Conservation (phyloP, 495 filamentous ascomycete species). For the Parachaetomium inaequale region DNA sequence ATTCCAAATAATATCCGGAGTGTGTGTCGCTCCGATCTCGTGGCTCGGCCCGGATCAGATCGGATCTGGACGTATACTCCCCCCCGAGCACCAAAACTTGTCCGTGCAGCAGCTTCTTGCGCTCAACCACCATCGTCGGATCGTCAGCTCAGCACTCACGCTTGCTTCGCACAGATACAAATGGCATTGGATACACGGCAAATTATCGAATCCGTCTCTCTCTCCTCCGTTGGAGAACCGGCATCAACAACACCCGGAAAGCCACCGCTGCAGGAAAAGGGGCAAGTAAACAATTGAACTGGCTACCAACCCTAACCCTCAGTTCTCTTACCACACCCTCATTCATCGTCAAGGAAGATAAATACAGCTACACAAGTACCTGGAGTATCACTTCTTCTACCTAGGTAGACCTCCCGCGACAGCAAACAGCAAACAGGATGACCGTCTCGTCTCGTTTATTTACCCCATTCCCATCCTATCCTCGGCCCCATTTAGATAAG, state of each 20-base stretch:
- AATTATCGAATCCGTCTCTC: background rate
- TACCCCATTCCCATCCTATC: too few species aligned
- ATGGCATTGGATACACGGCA: too few species aligned
- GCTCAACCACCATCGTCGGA: background rate
- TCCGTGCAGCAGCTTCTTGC: too few species aligned
- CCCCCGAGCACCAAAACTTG: background rate
- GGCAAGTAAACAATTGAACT: conserved; percentile 3
- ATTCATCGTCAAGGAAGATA: background rate
- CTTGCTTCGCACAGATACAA: background rate
- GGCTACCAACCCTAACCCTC: conserved; percentile 1
- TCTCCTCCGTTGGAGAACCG: too few species aligned
- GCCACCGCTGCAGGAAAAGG: background rate
- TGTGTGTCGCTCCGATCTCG: background rate
- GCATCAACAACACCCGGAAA: too few species aligned
- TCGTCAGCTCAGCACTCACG: background rate
- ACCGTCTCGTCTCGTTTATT: too few species aligned
- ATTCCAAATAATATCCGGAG: background rate
- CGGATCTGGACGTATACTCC: too few species aligned
- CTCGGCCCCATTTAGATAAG: too few species aligned
- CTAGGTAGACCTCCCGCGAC: too few species aligned
- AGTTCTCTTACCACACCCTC: background rate
- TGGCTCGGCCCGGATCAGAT: background rate
- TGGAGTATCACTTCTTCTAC: too few species aligned
- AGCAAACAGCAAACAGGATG: too few species aligned
- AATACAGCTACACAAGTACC: background rate